These are phyloP conservation scores for Globisporangium acanthophoron DNA, from an alignment of 352 stramenopile genomes.

Conservation along the genomic window DNA sequence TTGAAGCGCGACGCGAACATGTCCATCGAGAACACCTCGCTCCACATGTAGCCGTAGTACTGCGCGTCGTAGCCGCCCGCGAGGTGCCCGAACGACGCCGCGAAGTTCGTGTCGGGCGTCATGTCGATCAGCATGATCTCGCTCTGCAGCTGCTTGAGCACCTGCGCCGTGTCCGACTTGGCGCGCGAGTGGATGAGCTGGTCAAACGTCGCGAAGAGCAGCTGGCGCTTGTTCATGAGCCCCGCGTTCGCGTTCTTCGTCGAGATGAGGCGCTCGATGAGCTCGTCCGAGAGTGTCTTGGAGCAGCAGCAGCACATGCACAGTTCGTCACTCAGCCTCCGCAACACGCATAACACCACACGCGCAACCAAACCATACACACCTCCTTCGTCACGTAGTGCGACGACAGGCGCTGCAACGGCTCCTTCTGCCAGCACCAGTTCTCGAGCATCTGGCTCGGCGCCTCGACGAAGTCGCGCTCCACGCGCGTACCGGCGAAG, in stretches of 20 bases:
- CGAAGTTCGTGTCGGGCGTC: slow-evolving; percentile 80
- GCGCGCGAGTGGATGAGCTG: slow-evolving; percentile 82
- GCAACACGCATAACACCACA: too few species aligned
- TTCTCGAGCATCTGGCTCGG: slow-evolving; percentile 91
- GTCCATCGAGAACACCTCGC: slow-evolving; percentile 85
- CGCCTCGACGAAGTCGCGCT: slow-evolving; percentile 89
- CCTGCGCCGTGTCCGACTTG: slow-evolving; percentile 73
- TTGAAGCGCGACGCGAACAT: slow-evolving; percentile 89
- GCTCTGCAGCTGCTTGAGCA: slow-evolving; percentile 77
- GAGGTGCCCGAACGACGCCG: slow-evolving; percentile 81
- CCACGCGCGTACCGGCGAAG: slow-evolving; percentile 72
- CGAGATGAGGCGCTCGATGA: slow-evolving; percentile 77
- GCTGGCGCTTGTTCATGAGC: slow-evolving; percentile 78
- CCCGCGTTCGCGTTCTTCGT: slow-evolving; percentile 85
- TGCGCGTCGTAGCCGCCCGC: slow-evolving; percentile 70
- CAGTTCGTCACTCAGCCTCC: background rate
- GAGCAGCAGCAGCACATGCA: slow-evolving; percentile 3
- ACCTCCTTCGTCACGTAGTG: slow-evolving; percentile 76
- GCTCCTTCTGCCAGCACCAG: slow-evolving; percentile 87
- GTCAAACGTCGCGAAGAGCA: slow-evolving; percentile 80
- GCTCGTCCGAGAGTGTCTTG: slow-evolving; percentile 74
- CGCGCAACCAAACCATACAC: background rate
- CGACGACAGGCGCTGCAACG: slow-evolving; percentile 79
- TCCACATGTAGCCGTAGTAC: slow-evolving; percentile 91
- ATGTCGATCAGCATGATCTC: slow-evolving; percentile 87